Percentiles rank a stretch among this genome's conserved stretches.
Evolutionary conservation across 2,329 filamentous ascomycete species (phyloP).

Genomic region (Zelopaecilomyces penicillatus): DNA sequence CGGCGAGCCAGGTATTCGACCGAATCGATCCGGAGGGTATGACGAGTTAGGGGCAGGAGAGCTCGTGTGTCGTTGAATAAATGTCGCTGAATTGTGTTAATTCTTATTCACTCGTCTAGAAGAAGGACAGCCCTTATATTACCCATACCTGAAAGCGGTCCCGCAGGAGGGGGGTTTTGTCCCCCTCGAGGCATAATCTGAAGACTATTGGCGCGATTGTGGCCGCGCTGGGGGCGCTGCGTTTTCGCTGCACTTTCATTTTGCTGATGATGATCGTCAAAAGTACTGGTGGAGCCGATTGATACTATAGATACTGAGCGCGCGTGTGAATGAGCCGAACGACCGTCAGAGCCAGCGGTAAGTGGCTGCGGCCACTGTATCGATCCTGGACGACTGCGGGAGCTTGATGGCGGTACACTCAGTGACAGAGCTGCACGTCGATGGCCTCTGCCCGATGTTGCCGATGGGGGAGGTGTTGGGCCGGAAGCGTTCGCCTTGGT

Average conservation of each 20-base stretch:
- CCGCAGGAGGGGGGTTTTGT: constrained; percentile 35
- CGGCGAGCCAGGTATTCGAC: constrained; percentile 33
- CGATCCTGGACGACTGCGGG: constrained; percentile 38
- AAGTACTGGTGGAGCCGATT: constrained; percentile 49
- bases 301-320: constrained; percentile 78
- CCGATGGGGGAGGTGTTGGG: constrained; percentile 36
- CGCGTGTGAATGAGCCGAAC: constrained; percentile 53
- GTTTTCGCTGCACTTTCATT: constrained; percentile 34
- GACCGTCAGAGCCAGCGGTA: constrained; percentile 20
- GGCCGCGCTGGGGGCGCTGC: constrained; percentile 51
- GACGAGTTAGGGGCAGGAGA: constrained; percentile 48
- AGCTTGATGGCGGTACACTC: constrained; percentile 39
- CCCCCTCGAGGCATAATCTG: constrained; percentile 47
- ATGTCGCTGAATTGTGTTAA: constrained; percentile 24
- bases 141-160: constrained; percentile 34
- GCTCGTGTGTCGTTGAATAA: constrained; percentile 35
- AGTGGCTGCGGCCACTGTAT: constrained; percentile 37
- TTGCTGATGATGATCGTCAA: constrained; percentile 37
- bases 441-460: constrained; percentile 45
- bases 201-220: constrained; percentile 72
- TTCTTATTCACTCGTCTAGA: not conserved
- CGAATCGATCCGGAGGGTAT: constrained; percentile 42
- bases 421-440: constrained; percentile 57
- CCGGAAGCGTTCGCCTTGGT: constrained; percentile 32
- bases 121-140: constrained; percentile 13